Evolutionary conservation across 306 rosid genomes (phyloP).

Genomic region (Cucurbita pepo): DNA sequence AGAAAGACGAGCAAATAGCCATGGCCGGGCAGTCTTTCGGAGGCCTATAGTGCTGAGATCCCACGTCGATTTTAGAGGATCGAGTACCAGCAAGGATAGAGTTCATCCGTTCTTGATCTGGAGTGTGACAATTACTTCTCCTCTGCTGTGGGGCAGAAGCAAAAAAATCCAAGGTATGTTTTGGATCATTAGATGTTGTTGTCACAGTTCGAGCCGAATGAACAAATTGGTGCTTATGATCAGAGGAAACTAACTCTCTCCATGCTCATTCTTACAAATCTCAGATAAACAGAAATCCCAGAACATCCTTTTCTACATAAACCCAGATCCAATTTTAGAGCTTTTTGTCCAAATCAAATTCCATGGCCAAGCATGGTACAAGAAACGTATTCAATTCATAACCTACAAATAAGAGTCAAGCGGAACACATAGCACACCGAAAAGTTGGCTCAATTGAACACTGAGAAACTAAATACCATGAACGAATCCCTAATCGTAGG

Average conservation of each 20-base stretch:
- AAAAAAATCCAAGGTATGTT: constrained; percentile 68
- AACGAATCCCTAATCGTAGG: too few species aligned
- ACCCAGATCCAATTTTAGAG: not conserved
- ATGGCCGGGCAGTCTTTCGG: too few species aligned
- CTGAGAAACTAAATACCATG: not conserved
- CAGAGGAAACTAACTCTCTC: not conserved
- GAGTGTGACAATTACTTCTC: constrained; percentile 85
- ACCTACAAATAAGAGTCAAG: not conserved
- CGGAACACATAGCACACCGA: too few species aligned
- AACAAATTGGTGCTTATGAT: not conserved
- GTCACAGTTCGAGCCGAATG: constrained; percentile 14
- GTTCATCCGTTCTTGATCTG: constrained; percentile 85
- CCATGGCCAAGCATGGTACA: too few species aligned
- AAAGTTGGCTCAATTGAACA: too few species aligned
- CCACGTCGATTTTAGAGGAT: too few species aligned
- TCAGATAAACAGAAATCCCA: not conserved
- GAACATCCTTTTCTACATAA: not conserved
- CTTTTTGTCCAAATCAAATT: not conserved
- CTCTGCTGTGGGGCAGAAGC: constrained; percentile 58
- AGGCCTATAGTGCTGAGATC: too few species aligned
- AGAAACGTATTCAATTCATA: not conserved
- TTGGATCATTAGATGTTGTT: constrained; percentile 46
- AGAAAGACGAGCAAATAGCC: too few species aligned
- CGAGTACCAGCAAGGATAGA: too few species aligned
- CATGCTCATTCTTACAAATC: not conserved